phyloP scores from a whole-genome alignment of 768 basidiomycete genomes.

The Phallus indusiatus region DNA sequence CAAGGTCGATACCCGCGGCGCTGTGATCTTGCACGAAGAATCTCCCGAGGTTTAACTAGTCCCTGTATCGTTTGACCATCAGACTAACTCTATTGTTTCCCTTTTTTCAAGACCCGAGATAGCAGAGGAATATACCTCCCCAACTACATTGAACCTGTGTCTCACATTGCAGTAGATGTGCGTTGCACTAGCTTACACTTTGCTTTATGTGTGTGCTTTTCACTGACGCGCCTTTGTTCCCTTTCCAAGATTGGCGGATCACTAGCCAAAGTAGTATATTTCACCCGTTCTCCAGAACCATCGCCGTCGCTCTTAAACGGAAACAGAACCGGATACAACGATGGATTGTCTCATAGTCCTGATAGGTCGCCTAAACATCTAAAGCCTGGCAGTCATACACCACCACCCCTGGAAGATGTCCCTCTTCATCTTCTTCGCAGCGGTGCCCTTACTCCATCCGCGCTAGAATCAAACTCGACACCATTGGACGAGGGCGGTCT shows the following conservation, averaged over 20 bases:
- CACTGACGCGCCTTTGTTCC: background rate
- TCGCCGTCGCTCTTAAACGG: conserved; percentile 63
- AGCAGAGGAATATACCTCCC: conserved; percentile 96
- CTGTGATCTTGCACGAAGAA: conserved; percentile 87
- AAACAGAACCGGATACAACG: conserved; percentile 40
- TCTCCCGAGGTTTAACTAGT: conserved; percentile 71
- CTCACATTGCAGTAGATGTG: conserved; percentile 95
- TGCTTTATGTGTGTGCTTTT: background rate
- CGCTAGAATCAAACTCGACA: conserved; percentile 45
- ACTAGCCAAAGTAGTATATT: conserved; percentile 96
- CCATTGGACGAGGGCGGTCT: conserved; percentile 34
- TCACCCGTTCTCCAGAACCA: conserved; percentile 85
- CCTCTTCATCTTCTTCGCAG: conserved; percentile 23
- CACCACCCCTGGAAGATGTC: conserved; percentile 17
- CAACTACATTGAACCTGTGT: conserved; percentile 94
- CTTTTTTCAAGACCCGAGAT: conserved; percentile 62
- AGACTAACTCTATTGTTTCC: conserved; percentile 3
- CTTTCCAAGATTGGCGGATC: conserved; percentile 91
- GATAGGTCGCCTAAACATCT: background rate
- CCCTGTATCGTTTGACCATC: conserved; percentile 3
- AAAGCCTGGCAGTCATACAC: conserved; percentile 25
- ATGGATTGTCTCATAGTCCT: conserved; percentile 24
- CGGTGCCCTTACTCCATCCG: conserved; percentile 77
- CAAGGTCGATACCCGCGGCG: conserved; percentile 91
- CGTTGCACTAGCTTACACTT: conserved; percentile 26